These are phyloP conservation scores for Phytophthora pistaciae DNA, from an alignment of 352 stramenopile genomes.

Conservation along the genomic window DNA sequence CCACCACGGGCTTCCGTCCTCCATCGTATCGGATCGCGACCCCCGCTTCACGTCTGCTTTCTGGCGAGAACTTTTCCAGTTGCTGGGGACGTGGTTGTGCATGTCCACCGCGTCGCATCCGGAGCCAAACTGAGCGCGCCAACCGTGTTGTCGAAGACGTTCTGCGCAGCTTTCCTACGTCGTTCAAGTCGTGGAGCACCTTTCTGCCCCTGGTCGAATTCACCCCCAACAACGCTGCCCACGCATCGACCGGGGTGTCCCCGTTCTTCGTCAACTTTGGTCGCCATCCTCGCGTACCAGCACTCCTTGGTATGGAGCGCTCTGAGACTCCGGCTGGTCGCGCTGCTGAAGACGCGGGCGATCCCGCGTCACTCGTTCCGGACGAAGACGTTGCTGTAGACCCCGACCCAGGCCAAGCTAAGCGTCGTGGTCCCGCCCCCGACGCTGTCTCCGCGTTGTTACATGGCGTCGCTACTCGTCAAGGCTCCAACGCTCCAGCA, in stretches of 20 bases:
- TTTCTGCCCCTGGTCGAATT: background rate
- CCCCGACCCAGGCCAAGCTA: background rate
- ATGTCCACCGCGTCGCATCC: too few relatives aligned
- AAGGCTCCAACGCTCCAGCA: background rate
- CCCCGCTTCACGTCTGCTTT: too few relatives aligned
- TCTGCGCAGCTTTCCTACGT: background rate
- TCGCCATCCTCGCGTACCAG: background rate
- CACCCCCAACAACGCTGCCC: too few relatives aligned
- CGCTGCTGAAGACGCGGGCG: background rate
- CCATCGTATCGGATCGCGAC: too few relatives aligned
- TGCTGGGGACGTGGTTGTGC: too few relatives aligned
- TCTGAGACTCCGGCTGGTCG: background rate
- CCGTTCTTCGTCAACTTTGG: background rate
- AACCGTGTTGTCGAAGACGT: background rate
- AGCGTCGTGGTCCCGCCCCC: too few relatives aligned
- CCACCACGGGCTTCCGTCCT: too few relatives aligned
- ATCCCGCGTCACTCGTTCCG: too few relatives aligned
- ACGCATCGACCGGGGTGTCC: background rate
- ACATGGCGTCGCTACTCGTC: background rate
- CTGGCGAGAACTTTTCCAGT: too few relatives aligned
- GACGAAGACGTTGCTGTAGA: too few relatives aligned
- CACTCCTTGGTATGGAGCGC: background rate
- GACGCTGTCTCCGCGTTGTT: background rate
- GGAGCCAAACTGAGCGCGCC: too few relatives aligned
- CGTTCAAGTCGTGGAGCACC: background rate